phyloP scores from a whole-genome alignment of 768 basidiomycete genomes.

The Imleria badia region DNA sequence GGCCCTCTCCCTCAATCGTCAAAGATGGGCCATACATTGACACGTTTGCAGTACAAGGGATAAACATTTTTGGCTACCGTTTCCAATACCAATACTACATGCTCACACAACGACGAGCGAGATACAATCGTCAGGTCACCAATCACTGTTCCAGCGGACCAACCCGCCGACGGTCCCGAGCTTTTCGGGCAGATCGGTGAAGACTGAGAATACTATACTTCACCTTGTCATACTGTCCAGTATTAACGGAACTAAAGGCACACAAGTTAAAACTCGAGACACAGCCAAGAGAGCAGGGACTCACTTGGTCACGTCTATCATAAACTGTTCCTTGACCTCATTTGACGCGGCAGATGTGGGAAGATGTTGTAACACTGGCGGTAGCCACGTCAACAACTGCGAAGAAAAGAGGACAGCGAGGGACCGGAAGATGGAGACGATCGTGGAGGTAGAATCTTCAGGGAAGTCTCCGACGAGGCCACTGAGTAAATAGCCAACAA shows the following conservation, averaged over 20 bases:
- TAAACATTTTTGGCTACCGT: slow-evolving; percentile 18
- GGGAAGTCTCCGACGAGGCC: slow-evolving; percentile 89
- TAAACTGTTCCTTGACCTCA: slow-evolving; percentile 67
- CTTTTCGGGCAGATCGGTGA: slow-evolving; percentile 72
- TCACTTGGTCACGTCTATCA: slow-evolving; percentile 73
- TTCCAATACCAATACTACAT: slow-evolving; percentile 18
- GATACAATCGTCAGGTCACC: not conserved
- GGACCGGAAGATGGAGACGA: slow-evolving; percentile 76
- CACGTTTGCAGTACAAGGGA: slow-evolving; percentile 1
- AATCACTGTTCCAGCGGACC: slow-evolving; percentile 29
- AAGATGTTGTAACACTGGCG: slow-evolving; percentile 67
- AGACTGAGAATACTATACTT: slow-evolving; percentile 74
- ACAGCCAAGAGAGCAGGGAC: slow-evolving; percentile 28
- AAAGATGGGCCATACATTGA: not conserved
- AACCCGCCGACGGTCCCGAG: slow-evolving; percentile 58
- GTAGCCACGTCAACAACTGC: slow-evolving; percentile 72
- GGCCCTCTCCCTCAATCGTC: not conserved
- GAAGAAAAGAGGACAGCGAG: slow-evolving; percentile 65
- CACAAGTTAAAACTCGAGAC: not conserved
- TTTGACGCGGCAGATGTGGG: slow-evolving; percentile 59
- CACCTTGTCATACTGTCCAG: slow-evolving; percentile 72
- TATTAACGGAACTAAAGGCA: slow-evolving; percentile 56
- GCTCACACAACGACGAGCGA: slow-evolving; percentile 1
- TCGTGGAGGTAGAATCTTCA: slow-evolving; percentile 71
- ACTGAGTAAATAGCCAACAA: slow-evolving; percentile 65